phyloP scores from a whole-genome alignment of 805 yeast species.

The Torulaspora delbrueckii region DNA sequence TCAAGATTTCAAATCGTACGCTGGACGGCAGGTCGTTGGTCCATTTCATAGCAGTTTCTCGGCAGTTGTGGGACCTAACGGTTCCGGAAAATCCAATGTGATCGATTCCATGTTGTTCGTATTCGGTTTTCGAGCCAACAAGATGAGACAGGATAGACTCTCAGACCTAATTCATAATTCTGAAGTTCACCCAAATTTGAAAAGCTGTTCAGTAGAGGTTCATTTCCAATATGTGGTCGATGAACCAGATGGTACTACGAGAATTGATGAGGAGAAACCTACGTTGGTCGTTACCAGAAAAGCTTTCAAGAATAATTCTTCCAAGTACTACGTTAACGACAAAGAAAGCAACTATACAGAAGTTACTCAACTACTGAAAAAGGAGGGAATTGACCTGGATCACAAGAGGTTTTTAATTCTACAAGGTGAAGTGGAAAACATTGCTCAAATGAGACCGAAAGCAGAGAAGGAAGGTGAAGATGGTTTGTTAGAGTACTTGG shows the following conservation, averaged over 20 bases:
- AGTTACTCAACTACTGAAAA: slow-evolving; percentile 68
- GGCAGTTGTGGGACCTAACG: slow-evolving; percentile 98
- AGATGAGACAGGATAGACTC: slow-evolving; percentile 94
- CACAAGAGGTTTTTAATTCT: slow-evolving; percentile 91
- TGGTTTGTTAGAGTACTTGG: slow-evolving; percentile 88
- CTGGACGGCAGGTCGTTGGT: slow-evolving; percentile 88
- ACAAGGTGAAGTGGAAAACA: slow-evolving; percentile 97
- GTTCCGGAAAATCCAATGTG: slow-evolving; percentile 96
- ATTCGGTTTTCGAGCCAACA: slow-evolving; percentile 92
- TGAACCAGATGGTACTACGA: slow-evolving; percentile 42
- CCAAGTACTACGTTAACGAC: slow-evolving; percentile 72
- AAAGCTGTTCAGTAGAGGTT: slow-evolving; percentile 84
- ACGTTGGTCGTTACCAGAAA: slow-evolving; percentile 68
- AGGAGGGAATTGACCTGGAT: slow-evolving; percentile 86
- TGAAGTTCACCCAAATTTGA: slow-evolving; percentile 58
- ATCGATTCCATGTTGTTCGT: slow-evolving; percentile 95
- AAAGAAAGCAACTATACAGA: slow-evolving; percentile 66
- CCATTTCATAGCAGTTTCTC: slow-evolving; percentile 92
- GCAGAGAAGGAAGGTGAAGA: slow-evolving; percentile 91
- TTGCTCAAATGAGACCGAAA: slow-evolving; percentile 97
- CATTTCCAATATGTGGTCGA: slow-evolving; percentile 78
- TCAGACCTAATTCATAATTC: slow-evolving; percentile 92
- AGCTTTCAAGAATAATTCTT: slow-evolving; percentile 70
- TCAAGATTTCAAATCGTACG: slow-evolving; percentile 89
- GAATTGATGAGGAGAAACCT: slow-evolving; percentile 49